phyloP scores from a whole-genome alignment of 2,329 filamentous ascomycete species.

The Cladosporium sp. region DNA sequence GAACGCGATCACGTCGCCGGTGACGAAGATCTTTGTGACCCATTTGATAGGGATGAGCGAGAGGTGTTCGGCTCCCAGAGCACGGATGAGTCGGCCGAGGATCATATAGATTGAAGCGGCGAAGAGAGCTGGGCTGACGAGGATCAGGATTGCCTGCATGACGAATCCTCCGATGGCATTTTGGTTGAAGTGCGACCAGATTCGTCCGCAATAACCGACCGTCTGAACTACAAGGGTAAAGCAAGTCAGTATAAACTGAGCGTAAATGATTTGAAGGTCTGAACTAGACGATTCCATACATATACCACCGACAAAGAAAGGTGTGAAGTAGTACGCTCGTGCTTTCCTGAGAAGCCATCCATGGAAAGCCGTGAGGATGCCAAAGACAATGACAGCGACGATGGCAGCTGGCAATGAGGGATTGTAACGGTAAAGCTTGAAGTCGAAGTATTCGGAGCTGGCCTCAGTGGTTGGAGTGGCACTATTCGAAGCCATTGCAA shows the following conservation, averaged over 20 bases:
- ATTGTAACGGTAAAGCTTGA: slow-evolving; percentile 30
- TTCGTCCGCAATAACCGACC: slow-evolving; percentile 38
- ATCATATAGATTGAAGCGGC: slow-evolving; percentile 49
- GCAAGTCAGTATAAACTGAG: background rate
- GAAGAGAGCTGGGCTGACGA: slow-evolving; percentile 44
- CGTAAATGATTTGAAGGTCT: background rate
- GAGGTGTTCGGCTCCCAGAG: slow-evolving; percentile 37
- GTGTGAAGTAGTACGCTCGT: slow-evolving; percentile 45
- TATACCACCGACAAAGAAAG: slow-evolving; percentile 41
- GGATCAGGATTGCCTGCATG: slow-evolving; percentile 37
- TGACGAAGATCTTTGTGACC: slow-evolving; percentile 51
- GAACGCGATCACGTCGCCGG: slow-evolving; percentile 49
- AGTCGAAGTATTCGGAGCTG: background rate
- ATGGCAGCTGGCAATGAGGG: slow-evolving; percentile 43
- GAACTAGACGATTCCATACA: slow-evolving; percentile 34
- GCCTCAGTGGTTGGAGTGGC: no score
- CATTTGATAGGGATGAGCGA: slow-evolving; percentile 39
- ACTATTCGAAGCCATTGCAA: no score
- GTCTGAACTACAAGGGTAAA: slow-evolving; percentile 32
- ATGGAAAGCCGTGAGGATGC: slow-evolving; percentile 37
- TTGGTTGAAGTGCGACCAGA: slow-evolving; percentile 23
- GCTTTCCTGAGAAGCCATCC: slow-evolving; percentile 37
- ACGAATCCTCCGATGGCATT: slow-evolving; percentile 33
- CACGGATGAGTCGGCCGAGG: slow-evolving; percentile 39
- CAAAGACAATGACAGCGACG: slow-evolving; percentile 43